Evolutionary conservation across 768 basidiomycete genomes (phyloP), one percentile per base, ranked within the genome.

Genomic region (Russula sp.): DNA sequence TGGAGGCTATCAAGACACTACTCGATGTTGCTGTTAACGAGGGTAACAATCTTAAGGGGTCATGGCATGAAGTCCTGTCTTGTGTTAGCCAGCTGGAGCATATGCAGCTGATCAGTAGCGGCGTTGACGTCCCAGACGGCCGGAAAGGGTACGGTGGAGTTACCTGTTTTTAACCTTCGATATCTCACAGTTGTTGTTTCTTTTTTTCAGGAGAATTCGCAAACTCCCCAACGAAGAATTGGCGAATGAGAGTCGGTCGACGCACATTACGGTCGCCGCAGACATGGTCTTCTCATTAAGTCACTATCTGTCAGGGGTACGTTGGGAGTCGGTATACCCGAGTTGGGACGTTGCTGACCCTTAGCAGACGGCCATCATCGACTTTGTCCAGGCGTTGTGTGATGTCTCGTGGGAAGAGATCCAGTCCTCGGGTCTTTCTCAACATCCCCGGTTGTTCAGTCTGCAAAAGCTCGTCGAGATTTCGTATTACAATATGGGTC

Each of bases 381-480:
- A 98, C 74, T 99, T 99, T 69, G 97, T 98, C 4, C 90, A 88
- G 75, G 94, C 97, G 2, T 79, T 99, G 5, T 92, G 93, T 72
- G 93, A 96, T 70, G 91, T 99, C 42, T 99, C 97, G 44, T 98
- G 96, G 96, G 94, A 98, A 74, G 97, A 99, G 76, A 99, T 99
- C 42, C 94, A 97, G 74, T 95, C 94, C 0, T 98, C 97, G 0
- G 94, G 94, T 20, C 77, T 94, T 32, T 96, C 96, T 3, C 89
- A 95, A 66, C 90, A 94, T 73, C 96, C 97, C 1, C 86, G 97
- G 28, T 79, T 98, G 62, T 99, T 98, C 81, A 96, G 95, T 75
- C 77, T 99, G 62, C 95, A 98, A 75, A 99, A 98, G 76, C 80
- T 99, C 40, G 96, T 98, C 46, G 97, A 99, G 73, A 98, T 99